A percentile compares a stretch with the other conserved stretches of the same genome.
Conservation (phyloP, 2,329 filamentous ascomycete species). For the Aurifilum marmelostoma region DNA sequence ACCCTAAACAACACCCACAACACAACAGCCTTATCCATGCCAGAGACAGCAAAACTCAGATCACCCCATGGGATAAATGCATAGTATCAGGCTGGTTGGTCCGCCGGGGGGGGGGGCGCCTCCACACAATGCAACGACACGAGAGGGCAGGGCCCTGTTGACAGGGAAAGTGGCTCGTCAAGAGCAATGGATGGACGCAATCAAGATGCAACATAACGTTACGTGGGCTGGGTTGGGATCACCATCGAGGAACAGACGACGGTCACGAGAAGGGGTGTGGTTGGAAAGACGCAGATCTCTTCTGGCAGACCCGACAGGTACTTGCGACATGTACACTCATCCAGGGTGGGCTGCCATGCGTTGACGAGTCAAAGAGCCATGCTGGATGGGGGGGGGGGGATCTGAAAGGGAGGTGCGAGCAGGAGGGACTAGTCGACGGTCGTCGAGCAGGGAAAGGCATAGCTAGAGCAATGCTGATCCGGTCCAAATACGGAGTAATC, state of each 20-base stretch:
- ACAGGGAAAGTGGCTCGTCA: background rate
- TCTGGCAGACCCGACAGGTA: background rate
- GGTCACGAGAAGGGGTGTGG: constrained; percentile 15
- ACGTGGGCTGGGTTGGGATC: background rate
- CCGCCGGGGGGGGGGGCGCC: no score
- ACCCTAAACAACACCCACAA: background rate
- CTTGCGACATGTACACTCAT: background rate
- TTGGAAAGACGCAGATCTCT: background rate
- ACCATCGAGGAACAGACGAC: background rate
- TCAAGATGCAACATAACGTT: constrained; percentile 16
- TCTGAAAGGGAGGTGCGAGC: constrained; percentile 15
- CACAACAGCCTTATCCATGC: constrained; percentile 1
- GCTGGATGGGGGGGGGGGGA: constrained; percentile 22
- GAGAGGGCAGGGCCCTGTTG: background rate
- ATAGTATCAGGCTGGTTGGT: constrained; percentile 4
- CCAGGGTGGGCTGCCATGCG: background rate
- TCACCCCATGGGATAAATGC: constrained; percentile 9
- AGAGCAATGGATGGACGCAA: constrained; percentile 14
- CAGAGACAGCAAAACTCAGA: constrained; percentile 10
- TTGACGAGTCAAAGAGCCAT: constrained; percentile 13
- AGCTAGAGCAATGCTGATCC: background rate
- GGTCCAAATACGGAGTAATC: no score
- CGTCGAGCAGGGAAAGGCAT: background rate
- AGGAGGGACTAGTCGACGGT: background rate
- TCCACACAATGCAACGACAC: constrained; percentile 17